Percentiles rank a stretch among this genome's conserved stretches.
Evolutionary conservation across 768 basidiomycete species (phyloP).

Genomic region (Termitomyces heimii): DNA sequence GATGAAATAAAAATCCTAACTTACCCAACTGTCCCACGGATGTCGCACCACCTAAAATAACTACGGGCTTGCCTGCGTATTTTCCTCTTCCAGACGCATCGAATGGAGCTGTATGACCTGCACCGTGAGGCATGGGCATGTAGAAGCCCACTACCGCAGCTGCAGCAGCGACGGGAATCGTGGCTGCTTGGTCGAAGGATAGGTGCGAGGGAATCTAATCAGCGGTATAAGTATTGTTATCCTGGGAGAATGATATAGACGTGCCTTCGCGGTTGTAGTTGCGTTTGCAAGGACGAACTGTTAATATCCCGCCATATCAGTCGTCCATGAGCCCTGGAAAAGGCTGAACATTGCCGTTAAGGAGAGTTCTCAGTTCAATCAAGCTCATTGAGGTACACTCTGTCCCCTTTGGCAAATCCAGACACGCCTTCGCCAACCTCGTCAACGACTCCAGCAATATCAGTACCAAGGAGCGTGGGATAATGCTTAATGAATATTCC

Average conservation of each 20-base stretch:
- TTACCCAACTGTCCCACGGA: conserved; percentile 32
- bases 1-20: background rate
- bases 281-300: conserved; percentile 20
- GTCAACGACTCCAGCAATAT: conserved; percentile 48
- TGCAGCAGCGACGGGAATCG: conserved; percentile 24
- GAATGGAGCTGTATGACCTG: conserved; percentile 26
- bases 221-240: conserved; percentile 17
- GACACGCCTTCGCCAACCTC: conserved; percentile 46
- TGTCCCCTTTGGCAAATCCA: conserved; percentile 43
- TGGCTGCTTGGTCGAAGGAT: conserved; percentile 31
- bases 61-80: conserved; percentile 23
- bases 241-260: background rate
- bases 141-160: conserved; percentile 28
- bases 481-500: conserved; percentile 32
- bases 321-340: conserved; percentile 10
- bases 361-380: background rate
- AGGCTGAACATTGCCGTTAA: conserved; percentile 2
- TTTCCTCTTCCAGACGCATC: conserved; percentile 22
- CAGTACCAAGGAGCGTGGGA: conserved; percentile 42
- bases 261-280: conserved; percentile 12
- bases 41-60: conserved; percentile 31
- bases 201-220: conserved; percentile 25
- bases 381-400: conserved; percentile 34
- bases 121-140: conserved; percentile 19
- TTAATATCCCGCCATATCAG: conserved; percentile 18